Conservation (phyloP, 2,329 filamentous ascomycete genomes). For the Neonectria hederae region DNA sequence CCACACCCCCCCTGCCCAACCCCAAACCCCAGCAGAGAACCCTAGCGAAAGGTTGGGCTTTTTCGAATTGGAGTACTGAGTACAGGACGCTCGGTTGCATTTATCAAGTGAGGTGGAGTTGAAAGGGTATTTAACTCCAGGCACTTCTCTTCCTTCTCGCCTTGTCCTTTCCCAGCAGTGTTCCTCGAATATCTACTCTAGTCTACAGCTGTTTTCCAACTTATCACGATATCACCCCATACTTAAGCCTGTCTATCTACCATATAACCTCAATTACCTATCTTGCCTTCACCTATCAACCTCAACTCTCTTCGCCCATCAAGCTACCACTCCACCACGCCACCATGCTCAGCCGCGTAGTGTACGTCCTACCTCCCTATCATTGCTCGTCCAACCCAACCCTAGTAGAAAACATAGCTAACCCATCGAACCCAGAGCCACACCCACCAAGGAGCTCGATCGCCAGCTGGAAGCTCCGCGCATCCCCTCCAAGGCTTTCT, state of each 20-base stretch:
- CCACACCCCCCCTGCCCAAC: background rate
- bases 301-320: background rate
- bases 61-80: background rate
- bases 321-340: background rate
- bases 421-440: constrained; percentile 5
- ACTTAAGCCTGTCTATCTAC: background rate
- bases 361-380: constrained; percentile 12
- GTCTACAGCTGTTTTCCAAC: background rate
- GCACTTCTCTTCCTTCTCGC: background rate
- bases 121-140: background rate
- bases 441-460: constrained; percentile 24
- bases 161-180: background rate
- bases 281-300: background rate
- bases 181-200: background rate
- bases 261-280: too few species aligned
- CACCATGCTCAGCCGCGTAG: constrained; percentile 26
- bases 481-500: constrained; percentile 13
- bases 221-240: background rate
- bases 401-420: background rate
- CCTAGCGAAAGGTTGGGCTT: background rate
- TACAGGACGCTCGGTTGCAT: background rate
- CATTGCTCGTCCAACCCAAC: background rate
- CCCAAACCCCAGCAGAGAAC: background rate
- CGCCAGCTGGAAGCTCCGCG: constrained; percentile 19
- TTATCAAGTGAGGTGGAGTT: background rate